Conservation (phyloP, 2,329 filamentous ascomycete species). For the Aspergillus pseudoterreus region DNA sequence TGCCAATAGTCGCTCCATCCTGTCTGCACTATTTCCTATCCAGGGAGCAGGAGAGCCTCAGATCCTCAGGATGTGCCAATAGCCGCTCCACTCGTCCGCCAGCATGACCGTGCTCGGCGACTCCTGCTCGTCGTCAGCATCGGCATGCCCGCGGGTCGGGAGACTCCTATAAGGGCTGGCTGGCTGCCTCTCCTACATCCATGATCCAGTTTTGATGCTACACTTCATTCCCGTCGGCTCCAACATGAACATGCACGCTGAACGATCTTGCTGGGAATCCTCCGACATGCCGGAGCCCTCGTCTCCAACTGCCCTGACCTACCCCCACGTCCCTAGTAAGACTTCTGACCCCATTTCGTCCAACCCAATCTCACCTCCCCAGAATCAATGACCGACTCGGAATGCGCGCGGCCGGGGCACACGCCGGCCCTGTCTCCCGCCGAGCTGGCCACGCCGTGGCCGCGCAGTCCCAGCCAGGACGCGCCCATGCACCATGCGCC, state of each 20-base stretch:
- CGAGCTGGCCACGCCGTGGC: conserved; percentile 6
- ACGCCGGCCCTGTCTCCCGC: conserved; percentile 6
- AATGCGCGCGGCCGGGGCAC: conserved; percentile 24
- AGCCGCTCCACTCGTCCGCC: conserved; percentile 1
- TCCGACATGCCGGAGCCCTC: conserved; percentile 27
- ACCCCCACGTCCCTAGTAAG: conserved; percentile 25
- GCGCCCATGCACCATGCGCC: not conserved
- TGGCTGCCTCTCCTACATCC: no score
- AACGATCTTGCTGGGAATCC: conserved; percentile 28
- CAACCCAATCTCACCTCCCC: not conserved
- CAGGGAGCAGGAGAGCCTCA: conserved; percentile 11
- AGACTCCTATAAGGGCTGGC: not conserved
- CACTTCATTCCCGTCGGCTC: no score
- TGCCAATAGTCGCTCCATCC: conserved; percentile 2
- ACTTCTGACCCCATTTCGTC: not conserved
- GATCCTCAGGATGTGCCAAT: conserved; percentile 7
- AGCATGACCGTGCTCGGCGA: no score
- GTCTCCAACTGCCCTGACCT: conserved; percentile 18
- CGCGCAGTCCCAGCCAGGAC: conserved; percentile 12
- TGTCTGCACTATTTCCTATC: not conserved
- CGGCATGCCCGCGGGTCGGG: not conserved
- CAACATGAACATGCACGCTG: conserved; percentile 24
- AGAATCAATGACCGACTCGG: conserved; percentile 28
- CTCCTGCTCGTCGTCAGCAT: conserved; percentile 7
- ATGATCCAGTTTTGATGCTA: no score